Evolutionary conservation across 345 rosid genomes (phyloP).

Genomic region (Acer saccharum): DNA sequence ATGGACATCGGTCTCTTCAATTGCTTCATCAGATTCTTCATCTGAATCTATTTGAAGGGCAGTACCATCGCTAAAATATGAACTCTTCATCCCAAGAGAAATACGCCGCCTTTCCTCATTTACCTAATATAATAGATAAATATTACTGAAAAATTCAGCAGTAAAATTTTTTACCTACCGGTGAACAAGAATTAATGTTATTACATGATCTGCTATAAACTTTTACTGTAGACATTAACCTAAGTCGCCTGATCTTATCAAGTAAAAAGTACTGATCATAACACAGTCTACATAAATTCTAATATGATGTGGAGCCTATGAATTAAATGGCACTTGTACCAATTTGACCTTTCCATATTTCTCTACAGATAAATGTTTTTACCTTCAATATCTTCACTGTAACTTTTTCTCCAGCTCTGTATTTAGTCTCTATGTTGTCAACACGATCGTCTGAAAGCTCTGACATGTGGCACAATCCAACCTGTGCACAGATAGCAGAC

Average conservation of each 20-base stretch:
- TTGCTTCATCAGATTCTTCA: slow-evolving; percentile 45
- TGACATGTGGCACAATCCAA: slow-evolving; percentile 89
- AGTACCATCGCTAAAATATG: slow-evolving; percentile 41
- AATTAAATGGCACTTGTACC: neutral
- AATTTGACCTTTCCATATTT: neutral
- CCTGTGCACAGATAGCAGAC: slow-evolving; percentile 48
- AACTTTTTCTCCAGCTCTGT: slow-evolving; percentile 77
- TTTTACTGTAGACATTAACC: neutral
- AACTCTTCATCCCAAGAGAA: slow-evolving; percentile 85
- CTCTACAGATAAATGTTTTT: slow-evolving; percentile 7
- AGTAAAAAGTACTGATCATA: neutral
- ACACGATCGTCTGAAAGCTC: slow-evolving; percentile 71
- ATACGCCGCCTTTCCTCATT: slow-evolving; percentile 75
- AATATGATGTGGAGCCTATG: neutral
- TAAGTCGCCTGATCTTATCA: neutral
- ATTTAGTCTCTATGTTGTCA: slow-evolving; percentile 56
- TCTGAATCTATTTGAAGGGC: slow-evolving; percentile 33
- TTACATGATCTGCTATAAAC: neutral
- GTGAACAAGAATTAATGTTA: neutral
- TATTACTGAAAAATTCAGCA: slow-evolving; percentile 15
- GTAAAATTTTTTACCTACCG: neutral
- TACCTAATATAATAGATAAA: slow-evolving; percentile 45
- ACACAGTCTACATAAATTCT: neutral
- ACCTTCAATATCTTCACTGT: slow-evolving; percentile 87
- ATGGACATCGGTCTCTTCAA: slow-evolving; percentile 38